Conservation (phyloP, 108 stramenopile species). For the Thalassiosira profunda region DNA sequence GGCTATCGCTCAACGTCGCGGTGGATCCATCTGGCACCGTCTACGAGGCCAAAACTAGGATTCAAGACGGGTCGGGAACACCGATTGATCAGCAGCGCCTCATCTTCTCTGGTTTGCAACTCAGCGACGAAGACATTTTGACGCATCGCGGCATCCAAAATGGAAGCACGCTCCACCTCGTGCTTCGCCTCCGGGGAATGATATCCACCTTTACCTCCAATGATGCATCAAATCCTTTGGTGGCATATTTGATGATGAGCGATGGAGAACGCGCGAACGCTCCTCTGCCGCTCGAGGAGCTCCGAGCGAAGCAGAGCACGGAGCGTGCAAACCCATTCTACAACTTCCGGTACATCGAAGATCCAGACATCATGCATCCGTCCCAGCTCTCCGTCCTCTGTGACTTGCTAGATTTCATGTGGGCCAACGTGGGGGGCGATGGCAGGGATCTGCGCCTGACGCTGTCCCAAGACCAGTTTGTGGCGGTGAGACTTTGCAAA, state of each 20-base stretch:
- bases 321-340: constrained; percentile 7
- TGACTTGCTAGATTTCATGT: constrained; percentile 10
- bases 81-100: constrained; percentile 51
- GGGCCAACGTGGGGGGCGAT: background rate
- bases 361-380: constrained; percentile 2
- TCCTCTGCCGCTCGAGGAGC: constrained; percentile 11
- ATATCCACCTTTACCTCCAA: constrained; percentile 29
- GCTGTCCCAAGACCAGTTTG: background rate
- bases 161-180: constrained; percentile 52
- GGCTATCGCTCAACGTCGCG: background rate
- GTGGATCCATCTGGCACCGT: background rate
- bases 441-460: constrained; percentile 7
- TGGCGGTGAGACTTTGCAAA: constrained; percentile 5
- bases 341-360: background rate
- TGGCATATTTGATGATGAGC: constrained; percentile 26
- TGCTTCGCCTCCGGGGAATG: constrained; percentile 34
- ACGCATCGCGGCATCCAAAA: constrained; percentile 64
- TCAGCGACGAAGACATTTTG: constrained; percentile 62
- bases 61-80: too few relatives aligned
- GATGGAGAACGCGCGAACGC: constrained; percentile 15
- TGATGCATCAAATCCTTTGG: constrained; percentile 16
- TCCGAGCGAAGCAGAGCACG: background rate
- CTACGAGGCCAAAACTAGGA: background rate
- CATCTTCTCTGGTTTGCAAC: constrained; percentile 66
- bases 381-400: constrained; percentile 2